phyloP scores from a whole-genome alignment of 805 yeast species.

The Candida methanosorbosa region DNA sequence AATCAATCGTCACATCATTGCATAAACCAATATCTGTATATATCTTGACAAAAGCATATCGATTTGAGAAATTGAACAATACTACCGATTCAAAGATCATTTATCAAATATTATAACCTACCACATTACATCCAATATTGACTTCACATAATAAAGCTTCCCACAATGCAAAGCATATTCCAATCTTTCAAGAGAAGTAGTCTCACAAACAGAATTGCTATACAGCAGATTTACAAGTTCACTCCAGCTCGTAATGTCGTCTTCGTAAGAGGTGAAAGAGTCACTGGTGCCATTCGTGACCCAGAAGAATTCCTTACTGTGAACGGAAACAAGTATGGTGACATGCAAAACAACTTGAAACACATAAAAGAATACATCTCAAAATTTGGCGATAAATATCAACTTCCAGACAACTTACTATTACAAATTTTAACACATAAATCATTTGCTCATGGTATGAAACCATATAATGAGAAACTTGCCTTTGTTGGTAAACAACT shows the following conservation, averaged over 20 bases:
- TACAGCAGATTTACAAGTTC: too few species aligned
- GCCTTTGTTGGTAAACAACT: conserved; percentile 63
- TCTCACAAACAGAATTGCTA: too few species aligned
- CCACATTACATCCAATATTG: too few species aligned
- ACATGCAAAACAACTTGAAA: conserved; percentile 36
- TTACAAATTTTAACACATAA: conserved; percentile 88
- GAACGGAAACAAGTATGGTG: conserved; percentile 47
- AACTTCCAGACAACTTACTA: conserved; percentile 53
- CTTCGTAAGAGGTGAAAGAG: conserved; percentile 44
- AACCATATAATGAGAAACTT: conserved; percentile 84
- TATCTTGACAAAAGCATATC: too few species aligned
- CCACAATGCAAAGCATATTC: too few species aligned
- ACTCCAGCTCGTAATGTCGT: conserved; percentile 17
- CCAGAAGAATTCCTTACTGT: conserved; percentile 51
- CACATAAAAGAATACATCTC: conserved; percentile 40
- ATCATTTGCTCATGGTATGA: conserved; percentile 85
- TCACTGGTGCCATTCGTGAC: conserved; percentile 64
- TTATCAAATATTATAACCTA: too few species aligned
- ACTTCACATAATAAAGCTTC: too few species aligned
- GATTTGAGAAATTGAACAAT: too few species aligned
- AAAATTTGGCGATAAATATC: conserved; percentile 28
- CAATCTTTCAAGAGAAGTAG: too few species aligned
- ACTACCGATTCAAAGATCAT: too few species aligned
- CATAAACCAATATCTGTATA: too few species aligned
- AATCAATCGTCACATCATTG: too few species aligned